These are phyloP conservation scores for Teratosphaeria gauchensis DNA, from an alignment of 2,329 filamentous ascomycete genomes.

Conservation along the genomic window DNA sequence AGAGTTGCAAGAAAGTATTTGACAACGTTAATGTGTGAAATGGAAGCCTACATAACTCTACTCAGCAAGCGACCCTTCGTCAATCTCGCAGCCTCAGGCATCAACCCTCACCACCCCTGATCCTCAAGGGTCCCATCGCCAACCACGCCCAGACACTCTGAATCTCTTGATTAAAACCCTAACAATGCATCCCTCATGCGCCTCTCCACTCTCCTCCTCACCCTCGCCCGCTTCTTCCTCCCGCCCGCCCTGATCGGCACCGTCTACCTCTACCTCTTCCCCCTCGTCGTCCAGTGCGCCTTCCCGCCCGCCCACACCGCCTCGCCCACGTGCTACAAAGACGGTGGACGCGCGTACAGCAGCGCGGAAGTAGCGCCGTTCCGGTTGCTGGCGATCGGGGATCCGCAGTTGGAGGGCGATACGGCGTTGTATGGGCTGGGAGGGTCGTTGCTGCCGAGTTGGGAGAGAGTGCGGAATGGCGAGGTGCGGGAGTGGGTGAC, in stretches of 20 bases:
- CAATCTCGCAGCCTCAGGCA: neutral
- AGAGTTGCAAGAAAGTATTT: too few relatives aligned
- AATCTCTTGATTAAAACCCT: too few relatives aligned
- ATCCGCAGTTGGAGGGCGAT: conserved; percentile 90
- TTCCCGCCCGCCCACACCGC: conserved; percentile 49
- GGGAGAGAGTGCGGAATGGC: conserved; percentile 16
- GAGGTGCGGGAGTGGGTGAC: conserved; percentile 11
- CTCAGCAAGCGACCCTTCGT: too few relatives aligned
- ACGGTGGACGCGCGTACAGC: conserved; percentile 9
- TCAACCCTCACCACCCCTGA: neutral
- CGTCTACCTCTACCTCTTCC: conserved; percentile 79
- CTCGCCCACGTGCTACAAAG: conserved; percentile 8
- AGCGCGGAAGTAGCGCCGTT: conserved; percentile 54
- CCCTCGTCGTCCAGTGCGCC: conserved; percentile 66
- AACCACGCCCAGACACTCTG: too few relatives aligned
- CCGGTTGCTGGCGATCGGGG: conserved; percentile 75
- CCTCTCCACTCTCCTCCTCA: conserved; percentile 37
- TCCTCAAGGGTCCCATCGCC: neutral
- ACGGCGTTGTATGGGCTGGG: conserved; percentile 56
- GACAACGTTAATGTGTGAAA: neutral
- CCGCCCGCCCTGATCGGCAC: conserved; percentile 62
- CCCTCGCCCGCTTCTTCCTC: conserved; percentile 42
- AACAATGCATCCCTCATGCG: conserved; percentile 32
- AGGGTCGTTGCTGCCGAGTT: conserved; percentile 27
- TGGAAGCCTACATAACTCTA: neutral